Conservation (phyloP, 768 basidiomycete species). For the Steccherinum ochraceum region DNA sequence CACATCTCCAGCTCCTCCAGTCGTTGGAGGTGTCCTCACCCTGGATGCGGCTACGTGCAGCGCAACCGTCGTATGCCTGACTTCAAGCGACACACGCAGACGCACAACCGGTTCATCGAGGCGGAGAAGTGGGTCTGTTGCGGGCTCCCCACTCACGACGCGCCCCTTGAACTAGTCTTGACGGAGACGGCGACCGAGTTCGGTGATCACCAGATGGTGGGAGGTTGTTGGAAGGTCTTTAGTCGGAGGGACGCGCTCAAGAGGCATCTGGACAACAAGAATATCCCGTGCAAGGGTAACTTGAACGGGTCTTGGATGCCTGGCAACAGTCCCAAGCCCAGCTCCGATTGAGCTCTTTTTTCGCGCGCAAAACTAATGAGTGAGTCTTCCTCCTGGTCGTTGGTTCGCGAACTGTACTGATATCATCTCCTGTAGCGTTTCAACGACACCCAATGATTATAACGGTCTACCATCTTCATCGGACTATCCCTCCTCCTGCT, state of each 20-base stretch:
- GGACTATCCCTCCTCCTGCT: not conserved
- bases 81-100: slow-evolving; percentile 15
- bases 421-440: too few species aligned
- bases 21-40: slow-evolving; percentile 5
- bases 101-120: slow-evolving; percentile 8
- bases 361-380: not conserved
- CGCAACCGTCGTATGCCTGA: slow-evolving; percentile 11
- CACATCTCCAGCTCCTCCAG: not conserved
- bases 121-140: slow-evolving; percentile 12
- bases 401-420: too few species aligned
- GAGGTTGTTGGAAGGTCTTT: slow-evolving; percentile 12
- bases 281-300: not conserved
- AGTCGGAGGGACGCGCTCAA: slow-evolving; percentile 13
- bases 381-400: not conserved
- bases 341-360: not conserved
- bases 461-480: too few species aligned
- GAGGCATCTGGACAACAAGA: slow-evolving; percentile 11
- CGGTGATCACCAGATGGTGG: slow-evolving; percentile 11
- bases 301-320: not conserved
- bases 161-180: slow-evolving; percentile 1
- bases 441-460: too few species aligned
- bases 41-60: slow-evolving; percentile 12
- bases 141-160: slow-evolving; percentile 11
- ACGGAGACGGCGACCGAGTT: not conserved
- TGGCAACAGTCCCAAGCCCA: not conserved